Conservation (phyloP, 2,329 filamentous ascomycete genomes). For the Fusarium sp. region DNA sequence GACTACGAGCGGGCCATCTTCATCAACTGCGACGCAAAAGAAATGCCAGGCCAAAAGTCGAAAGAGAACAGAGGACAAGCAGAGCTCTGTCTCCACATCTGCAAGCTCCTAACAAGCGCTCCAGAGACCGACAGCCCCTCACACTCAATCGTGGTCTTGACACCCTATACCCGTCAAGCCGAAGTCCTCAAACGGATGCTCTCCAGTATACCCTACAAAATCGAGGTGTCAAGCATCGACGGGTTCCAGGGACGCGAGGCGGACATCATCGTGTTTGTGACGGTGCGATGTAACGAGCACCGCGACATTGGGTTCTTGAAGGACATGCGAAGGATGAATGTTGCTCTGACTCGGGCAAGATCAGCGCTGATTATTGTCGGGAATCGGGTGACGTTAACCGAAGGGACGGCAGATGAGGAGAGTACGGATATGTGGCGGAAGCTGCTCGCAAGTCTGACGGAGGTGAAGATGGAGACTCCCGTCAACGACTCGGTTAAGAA, state of each 20-base stretch:
- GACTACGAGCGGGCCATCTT: slow-evolving; percentile 40
- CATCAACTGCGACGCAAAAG: slow-evolving; percentile 47
- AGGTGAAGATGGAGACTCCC: not conserved
- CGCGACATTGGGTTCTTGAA: slow-evolving; percentile 52
- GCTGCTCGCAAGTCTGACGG: not conserved
- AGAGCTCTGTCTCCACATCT: slow-evolving; percentile 47
- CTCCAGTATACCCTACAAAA: slow-evolving; percentile 26
- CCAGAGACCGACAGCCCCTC: not conserved
- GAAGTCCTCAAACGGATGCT: slow-evolving; percentile 43
- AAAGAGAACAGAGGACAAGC: slow-evolving; percentile 53
- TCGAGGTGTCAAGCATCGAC: slow-evolving; percentile 54
- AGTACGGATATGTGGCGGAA: slow-evolving; percentile 1
- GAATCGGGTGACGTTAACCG: slow-evolving; percentile 43
- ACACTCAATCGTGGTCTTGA: slow-evolving; percentile 50
- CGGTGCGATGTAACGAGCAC: slow-evolving; percentile 52
- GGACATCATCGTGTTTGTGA: slow-evolving; percentile 54
- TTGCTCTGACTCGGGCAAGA: slow-evolving; percentile 51
- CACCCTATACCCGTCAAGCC: slow-evolving; percentile 52
- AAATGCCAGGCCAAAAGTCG: slow-evolving; percentile 51
- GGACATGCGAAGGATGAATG: slow-evolving; percentile 53
- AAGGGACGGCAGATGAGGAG: not conserved
- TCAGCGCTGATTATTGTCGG: slow-evolving; percentile 48
- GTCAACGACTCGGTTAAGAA: not conserved
- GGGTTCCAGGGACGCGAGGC: slow-evolving; percentile 55
- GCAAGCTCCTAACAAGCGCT: slow-evolving; percentile 41